phyloP scores from a whole-genome alignment of 352 stramenopile genomes.

The Blastocystis sp. region DNA sequence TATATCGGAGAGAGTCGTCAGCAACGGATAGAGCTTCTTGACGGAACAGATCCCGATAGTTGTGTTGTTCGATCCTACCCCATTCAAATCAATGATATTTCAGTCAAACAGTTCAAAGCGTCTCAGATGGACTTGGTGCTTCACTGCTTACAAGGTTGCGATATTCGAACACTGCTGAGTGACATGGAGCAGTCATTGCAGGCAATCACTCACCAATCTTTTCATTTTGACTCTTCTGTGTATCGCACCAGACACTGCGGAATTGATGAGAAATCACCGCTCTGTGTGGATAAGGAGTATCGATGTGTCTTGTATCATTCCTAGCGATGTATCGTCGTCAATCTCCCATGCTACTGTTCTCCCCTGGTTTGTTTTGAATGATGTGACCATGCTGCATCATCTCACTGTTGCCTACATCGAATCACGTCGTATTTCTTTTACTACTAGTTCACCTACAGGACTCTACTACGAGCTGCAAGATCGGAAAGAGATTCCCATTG shows the following conservation, averaged over 20 bases:
- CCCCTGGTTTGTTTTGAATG: constrained; percentile 29
- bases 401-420: constrained; percentile 22
- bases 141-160: not conserved
- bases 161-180: not conserved
- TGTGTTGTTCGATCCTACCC: constrained; percentile 2
- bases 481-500: not conserved
- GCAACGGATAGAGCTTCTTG: too few relatives aligned
- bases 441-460: not conserved
- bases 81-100: constrained; percentile 37
- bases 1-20: constrained; percentile 22
- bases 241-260: not conserved
- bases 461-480: not conserved
- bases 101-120: constrained; percentile 11
- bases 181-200: not conserved
- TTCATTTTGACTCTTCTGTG: not conserved
- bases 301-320: not conserved
- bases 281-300: constrained; percentile 3
- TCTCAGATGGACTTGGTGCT: not conserved
- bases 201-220: too few relatives aligned
- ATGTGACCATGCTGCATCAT: constrained; percentile 10
- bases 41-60: too few relatives aligned
- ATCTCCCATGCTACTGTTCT: not conserved
- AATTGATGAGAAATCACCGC: not conserved
- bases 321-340: not conserved
- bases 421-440: not conserved